Evolutionary conservation across 1,284 basidiomycete species (phyloP).

Genomic region (Cystobasidium slooffiae): DNA sequence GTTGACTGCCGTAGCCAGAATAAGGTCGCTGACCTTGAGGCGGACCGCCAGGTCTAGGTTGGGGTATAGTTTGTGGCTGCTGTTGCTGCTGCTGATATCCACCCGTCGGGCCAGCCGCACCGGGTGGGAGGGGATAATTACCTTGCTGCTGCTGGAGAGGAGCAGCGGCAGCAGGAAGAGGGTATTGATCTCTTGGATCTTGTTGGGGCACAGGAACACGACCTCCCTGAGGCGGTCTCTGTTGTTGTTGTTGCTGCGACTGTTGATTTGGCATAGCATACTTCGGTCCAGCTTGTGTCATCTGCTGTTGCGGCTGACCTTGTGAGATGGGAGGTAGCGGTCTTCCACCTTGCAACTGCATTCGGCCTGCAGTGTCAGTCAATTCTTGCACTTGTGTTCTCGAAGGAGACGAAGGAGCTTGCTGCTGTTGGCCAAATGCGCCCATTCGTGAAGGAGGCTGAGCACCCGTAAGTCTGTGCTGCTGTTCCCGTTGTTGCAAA

Average conservation of each 20-base stretch:
- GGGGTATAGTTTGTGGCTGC: constrained; percentile 34
- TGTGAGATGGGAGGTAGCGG: constrained; percentile 7
- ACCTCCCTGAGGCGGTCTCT: constrained; percentile 11
- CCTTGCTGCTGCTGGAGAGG: constrained; percentile 44
- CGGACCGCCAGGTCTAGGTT: constrained; percentile 45
- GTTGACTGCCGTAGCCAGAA: constrained; percentile 38
- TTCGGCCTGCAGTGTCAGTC: constrained; percentile 19
- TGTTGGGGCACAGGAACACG: constrained; percentile 15
- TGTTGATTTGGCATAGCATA: neutral
- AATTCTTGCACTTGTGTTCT: constrained; percentile 17
- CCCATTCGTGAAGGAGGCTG: neutral
- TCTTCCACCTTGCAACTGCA: constrained; percentile 26
- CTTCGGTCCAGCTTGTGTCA: constrained; percentile 7
- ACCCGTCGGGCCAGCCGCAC: constrained; percentile 31
- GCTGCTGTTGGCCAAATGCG: constrained; percentile 14
- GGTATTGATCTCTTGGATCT: constrained; percentile 29
- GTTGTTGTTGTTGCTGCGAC: constrained; percentile 40
- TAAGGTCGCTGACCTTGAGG: constrained; percentile 18
- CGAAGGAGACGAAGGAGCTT: constrained; percentile 31
- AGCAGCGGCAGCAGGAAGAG: constrained; percentile 29
- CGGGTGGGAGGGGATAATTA: constrained; percentile 39
- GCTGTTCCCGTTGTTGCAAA: constrained; percentile 46
- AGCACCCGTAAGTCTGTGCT: constrained; percentile 1
- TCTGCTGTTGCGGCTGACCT: constrained; percentile 23
- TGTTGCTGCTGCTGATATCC: constrained; percentile 17